Base-by-base conservation (phyloP, 805 yeast genomes). In the Lipomyces lipofer region DNA sequence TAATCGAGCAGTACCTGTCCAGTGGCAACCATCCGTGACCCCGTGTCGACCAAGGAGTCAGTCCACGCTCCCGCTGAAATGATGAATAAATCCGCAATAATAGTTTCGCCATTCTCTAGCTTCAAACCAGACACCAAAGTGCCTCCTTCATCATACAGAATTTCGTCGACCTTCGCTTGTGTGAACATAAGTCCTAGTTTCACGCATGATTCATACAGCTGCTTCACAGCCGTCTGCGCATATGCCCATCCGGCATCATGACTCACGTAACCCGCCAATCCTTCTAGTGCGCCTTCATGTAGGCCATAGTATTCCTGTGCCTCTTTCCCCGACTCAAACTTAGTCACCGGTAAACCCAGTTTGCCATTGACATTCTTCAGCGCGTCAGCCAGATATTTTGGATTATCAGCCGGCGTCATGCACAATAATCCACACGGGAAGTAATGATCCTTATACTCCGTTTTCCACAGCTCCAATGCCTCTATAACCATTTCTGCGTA, bases 401-500 rank as follows among this genome's bases (percentile, higher is more conserved):
- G 54, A 13, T 54, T 47, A 32, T 21, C 43, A 13, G 17, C 15
- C 9, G 56, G 52, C 9, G 54, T 44, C 55, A 55, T 49, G 29
- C 53, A 45, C 10, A 62, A 49, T 40, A 62, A 38, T 1, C 65
- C 65, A 22, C 54, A 36, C 15, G 49, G 54, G 40, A 52, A 44
- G 28, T 50, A 62, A 21, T 42, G 49, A 9, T 56, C 62, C 6
- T 42, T 28, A 27, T 29, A 58, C 10, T 51, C 58, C 21, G 66
- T 66, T 78, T 80, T 77, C 50, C 64, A 52, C 8, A 64, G 51
- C 24, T 50, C 50, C 39, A 75, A 62, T 1, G 82, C 81, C 59
- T 79, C 82, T 2, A 76, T 67, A 2, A 78, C 69, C 60, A 79
- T 55, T 43, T 67, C 66, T 3, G 80, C 66, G 52, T 78, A 78